Base-by-base conservation (phyloP, 2,329 filamentous ascomycete genomes). In the Fusarium setosum region DNA sequence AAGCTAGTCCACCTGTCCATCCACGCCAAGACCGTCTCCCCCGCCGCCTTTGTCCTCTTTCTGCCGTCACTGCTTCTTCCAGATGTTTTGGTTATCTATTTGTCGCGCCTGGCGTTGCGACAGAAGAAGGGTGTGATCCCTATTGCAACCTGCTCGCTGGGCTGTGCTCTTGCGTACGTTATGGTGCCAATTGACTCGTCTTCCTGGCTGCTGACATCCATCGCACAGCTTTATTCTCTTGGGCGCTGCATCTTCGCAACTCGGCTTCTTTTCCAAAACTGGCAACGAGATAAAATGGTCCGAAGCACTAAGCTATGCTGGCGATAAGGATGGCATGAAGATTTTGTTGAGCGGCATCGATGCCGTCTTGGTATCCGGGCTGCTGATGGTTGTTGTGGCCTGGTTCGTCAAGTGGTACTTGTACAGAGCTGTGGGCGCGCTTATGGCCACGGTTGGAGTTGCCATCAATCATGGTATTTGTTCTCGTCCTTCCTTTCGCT, bases 271-370 rank as follows among this genome's bases (percentile, higher is more conserved):
- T 48, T 74, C 68, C 55, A 60, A 72, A 17, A 75, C 75, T 0
- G 74, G 74, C 13, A 74, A 74, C 26, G 73, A 76, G 44, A 56
- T 76, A 9, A 70, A 75, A 29, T 77, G 75, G 75, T 61, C 64
- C 2, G 75, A 77, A 49, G 75, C 72, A 1, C 49, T 64, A 21
- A 56, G 68, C 13, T 75, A 76, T 35, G 73, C 75, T 24, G 57
- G 67, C 15, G 73, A 75, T 47, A 59, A 69, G 29, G 73, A 76
- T 47, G 74, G 69, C 42, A 67, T 74, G 52, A 75, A 75, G 60
- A 75, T 77, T 13, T 40, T 76, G 41, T 62, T 77, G 4, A 75
- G 73, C 55, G 75, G 74, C 7, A 61, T 72, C 13, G 59, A 59
- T 13, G 61, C 70, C n/a, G 72, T 74, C 5, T 15, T 73, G 18